Evolutionary conservation across 768 basidiomycete species (phyloP).

Genomic region (Mycena venus): DNA sequence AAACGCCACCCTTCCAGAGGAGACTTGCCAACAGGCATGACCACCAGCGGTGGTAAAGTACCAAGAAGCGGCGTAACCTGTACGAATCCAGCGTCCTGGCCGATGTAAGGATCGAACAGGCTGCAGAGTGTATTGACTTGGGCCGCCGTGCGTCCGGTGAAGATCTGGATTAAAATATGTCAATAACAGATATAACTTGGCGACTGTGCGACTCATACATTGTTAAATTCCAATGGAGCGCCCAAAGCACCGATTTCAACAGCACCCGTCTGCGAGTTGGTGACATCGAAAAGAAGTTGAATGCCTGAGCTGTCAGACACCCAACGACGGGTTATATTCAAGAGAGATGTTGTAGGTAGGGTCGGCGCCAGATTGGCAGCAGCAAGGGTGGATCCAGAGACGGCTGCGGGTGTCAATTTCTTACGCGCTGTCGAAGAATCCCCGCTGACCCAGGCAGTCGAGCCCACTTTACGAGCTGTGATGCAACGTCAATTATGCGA

Average conservation of each 20-base stretch:
- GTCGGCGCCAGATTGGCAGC: conserved; percentile 65
- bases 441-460: conserved; percentile 59
- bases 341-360: conserved; percentile 56
- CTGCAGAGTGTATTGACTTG: conserved; percentile 67
- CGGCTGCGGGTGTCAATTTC: conserved; percentile 51
- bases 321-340: conserved; percentile 69
- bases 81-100: conserved; percentile 69
- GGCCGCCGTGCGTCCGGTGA: conserved; percentile 65
- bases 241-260: conserved; percentile 70
- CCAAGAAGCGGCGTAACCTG: conserved; percentile 68
- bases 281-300: conserved; percentile 64
- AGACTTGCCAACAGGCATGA: conserved; percentile 58
- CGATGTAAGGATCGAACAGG: conserved; percentile 70
- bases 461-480: conserved; percentile 56
- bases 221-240: conserved; percentile 68
- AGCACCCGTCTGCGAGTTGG: conserved; percentile 58
- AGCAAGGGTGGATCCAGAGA: conserved; percentile 60
- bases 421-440: conserved; percentile 60
- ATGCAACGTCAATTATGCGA: not conserved
- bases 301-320: conserved; percentile 55
- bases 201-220: conserved; percentile 46
- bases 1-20: conserved; percentile 75
- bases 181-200: not conserved
- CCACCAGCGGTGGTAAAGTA: conserved; percentile 65
- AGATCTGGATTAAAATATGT: conserved; percentile 55